These are phyloP conservation scores for Avicennia marina DNA, from an alignment of 257 asterid genomes.

Conservation along the genomic window DNA sequence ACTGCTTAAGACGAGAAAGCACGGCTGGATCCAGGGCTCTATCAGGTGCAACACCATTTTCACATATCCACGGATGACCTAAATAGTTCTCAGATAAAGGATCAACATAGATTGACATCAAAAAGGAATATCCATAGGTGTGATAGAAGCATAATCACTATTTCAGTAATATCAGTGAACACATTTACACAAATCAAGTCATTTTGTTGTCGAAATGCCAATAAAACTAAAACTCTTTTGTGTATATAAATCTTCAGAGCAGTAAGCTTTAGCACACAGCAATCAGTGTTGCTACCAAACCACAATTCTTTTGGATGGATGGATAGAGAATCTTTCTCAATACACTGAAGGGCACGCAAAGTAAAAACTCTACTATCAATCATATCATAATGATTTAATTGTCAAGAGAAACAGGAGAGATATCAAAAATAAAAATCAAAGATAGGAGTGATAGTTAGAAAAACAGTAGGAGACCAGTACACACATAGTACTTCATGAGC, in stretches of 20 bases:
- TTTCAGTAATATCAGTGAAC: neutral
- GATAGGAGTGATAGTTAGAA: slow-evolving; percentile 6
- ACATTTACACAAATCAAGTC: neutral
- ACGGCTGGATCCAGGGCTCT: slow-evolving; percentile 74
- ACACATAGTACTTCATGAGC: slow-evolving; percentile 84
- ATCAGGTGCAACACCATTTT: slow-evolving; percentile 84
- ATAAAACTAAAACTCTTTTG: neutral
- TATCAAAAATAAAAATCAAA: neutral
- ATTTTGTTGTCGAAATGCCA: neutral
- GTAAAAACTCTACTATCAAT: neutral
- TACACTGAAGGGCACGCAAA: neutral
- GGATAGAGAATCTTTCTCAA: neutral
- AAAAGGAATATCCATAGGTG: neutral
- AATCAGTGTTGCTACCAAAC: neutral
- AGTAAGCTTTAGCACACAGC: neutral
- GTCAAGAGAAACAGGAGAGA: neutral
- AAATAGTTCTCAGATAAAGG: slow-evolving; percentile 7
- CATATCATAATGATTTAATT: neutral
- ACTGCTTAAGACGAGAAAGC: slow-evolving; percentile 72
- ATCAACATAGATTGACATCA: slow-evolving; percentile 3
- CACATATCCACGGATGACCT: slow-evolving; percentile 87
- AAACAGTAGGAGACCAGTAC: slow-evolving; percentile 17
- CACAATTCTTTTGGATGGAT: neutral
- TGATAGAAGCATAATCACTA: neutral
- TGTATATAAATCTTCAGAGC: neutral